Conservation (phyloP, 2,329 filamentous ascomycete species). For the Trichoderma hamatum region DNA sequence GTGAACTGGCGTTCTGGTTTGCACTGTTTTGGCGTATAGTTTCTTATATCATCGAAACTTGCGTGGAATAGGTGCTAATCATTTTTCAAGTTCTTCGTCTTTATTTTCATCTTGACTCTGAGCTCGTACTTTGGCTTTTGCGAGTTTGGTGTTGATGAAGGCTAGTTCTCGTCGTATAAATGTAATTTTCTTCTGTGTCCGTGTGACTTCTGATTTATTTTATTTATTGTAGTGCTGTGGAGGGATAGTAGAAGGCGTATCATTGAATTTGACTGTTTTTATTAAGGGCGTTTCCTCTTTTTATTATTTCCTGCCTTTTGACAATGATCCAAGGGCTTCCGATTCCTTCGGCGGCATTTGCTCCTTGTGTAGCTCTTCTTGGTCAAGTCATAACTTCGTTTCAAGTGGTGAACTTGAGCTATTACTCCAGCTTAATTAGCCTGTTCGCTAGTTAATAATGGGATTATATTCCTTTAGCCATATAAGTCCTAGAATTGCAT, state of each 20-base stretch:
- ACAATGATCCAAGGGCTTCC: neutral
- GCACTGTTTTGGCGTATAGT: no score
- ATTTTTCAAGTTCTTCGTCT: neutral
- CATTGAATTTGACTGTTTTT: neutral
- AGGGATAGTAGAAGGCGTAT: neutral
- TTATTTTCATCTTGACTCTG: neutral
- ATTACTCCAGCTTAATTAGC: neutral
- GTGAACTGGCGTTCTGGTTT: no score
- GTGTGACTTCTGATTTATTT: no score
- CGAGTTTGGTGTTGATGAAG: no score
- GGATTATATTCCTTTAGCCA: neutral
- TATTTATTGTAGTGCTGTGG: neutral
- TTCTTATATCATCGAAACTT: slow-evolving; percentile 25
- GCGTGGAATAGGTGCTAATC: neutral
- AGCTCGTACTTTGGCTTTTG: neutral
- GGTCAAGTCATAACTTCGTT: no score
- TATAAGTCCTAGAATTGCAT: neutral
- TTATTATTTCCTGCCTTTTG: neutral
- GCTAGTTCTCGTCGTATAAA: no score
- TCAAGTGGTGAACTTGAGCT: no score
- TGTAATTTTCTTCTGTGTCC: no score
- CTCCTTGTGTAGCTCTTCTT: no score
- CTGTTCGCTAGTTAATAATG: neutral
- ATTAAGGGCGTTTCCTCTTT: neutral
- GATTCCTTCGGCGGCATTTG: neutral